Evolutionary conservation across 345 rosid genomes (phyloP).

Genomic region (Gynandropsis gynandra): DNA sequence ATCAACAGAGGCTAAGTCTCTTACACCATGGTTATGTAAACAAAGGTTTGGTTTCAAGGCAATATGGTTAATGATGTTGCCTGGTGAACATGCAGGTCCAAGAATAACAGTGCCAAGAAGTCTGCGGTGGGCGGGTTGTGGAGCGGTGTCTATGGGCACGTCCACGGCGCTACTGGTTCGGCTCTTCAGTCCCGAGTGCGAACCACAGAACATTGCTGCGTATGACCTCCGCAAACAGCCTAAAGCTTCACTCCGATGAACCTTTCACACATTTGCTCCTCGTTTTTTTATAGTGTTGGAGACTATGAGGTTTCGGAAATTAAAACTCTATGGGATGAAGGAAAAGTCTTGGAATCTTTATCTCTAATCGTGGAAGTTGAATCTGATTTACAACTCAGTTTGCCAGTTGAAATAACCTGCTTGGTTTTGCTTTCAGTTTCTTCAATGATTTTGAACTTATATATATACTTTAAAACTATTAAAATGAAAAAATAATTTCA

Average conservation of each 20-base stretch:
- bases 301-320: too few species aligned
- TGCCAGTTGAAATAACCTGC: too few species aligned
- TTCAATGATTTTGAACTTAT: too few species aligned
- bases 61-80: not conserved
- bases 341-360: too few species aligned
- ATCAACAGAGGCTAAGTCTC: not conserved
- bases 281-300: too few species aligned
- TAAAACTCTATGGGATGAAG: too few species aligned
- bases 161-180: conserved; percentile 64
- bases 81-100: conserved; percentile 25
- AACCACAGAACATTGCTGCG: conserved; percentile 88
- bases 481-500: too few species aligned
- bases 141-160: conserved; percentile 66
- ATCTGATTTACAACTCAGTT: too few species aligned
- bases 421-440: too few species aligned
- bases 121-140: conserved; percentile 79
- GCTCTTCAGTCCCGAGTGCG: conserved; percentile 87
- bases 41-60: not conserved
- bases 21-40: not conserved
- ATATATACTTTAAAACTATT: too few species aligned
- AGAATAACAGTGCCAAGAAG: conserved; percentile 34
- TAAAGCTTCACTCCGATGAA: conserved; percentile 24
- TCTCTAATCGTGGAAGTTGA: too few species aligned
- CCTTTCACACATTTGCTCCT: too few species aligned
- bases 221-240: conserved; percentile 37